phyloP scores from a whole-genome alignment of 2,329 filamentous ascomycete species.

The Epichloe uncinata region DNA sequence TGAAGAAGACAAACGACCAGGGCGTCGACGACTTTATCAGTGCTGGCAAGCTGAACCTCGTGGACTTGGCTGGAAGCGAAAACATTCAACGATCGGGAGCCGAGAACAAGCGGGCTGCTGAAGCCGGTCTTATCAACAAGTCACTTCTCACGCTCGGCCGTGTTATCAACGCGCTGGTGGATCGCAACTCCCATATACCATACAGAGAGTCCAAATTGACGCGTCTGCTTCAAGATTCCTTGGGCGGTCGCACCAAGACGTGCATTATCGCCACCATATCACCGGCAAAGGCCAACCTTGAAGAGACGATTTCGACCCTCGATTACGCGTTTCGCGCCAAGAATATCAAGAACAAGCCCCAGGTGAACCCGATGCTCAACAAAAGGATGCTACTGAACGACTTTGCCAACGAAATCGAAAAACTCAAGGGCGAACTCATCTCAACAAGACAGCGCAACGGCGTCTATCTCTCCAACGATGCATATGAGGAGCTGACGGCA shows the following conservation, averaged over 20 bases:
- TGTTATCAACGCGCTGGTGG: slow-evolving; percentile 94
- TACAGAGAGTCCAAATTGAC: slow-evolving; percentile 92
- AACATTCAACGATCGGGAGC: slow-evolving; percentile 95
- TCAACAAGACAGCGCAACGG: slow-evolving; percentile 87
- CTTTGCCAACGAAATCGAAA: slow-evolving; percentile 86
- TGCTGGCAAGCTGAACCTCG: slow-evolving; percentile 87
- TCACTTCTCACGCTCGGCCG: slow-evolving; percentile 86
- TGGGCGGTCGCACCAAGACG: slow-evolving; percentile 90
- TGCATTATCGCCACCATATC: slow-evolving; percentile 98
- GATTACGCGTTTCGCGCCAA: slow-evolving; percentile 97
- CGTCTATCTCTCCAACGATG: slow-evolving; percentile 81
- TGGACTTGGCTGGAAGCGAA: slow-evolving; percentile 92
- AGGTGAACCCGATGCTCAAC: slow-evolving; percentile 80
- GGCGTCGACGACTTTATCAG: slow-evolving; percentile 84
- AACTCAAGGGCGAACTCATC: slow-evolving; percentile 85
- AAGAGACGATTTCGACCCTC: slow-evolving; percentile 95
- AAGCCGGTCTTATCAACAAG: slow-evolving; percentile 97
- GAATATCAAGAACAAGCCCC: slow-evolving; percentile 96
- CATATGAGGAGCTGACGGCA: slow-evolving; percentile 80
- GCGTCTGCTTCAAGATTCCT: slow-evolving; percentile 84
- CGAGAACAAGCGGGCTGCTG: slow-evolving; percentile 92
- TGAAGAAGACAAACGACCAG: slow-evolving; percentile 66
- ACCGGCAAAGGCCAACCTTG: slow-evolving; percentile 84
- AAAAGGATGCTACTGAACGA: slow-evolving; percentile 88
- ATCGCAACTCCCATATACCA: slow-evolving; percentile 80